Percentiles rank a stretch among this genome's conserved stretches.
Conservation (phyloP, 2,329 filamentous ascomycete genomes). For the Botrytis pseudocinerea region DNA sequence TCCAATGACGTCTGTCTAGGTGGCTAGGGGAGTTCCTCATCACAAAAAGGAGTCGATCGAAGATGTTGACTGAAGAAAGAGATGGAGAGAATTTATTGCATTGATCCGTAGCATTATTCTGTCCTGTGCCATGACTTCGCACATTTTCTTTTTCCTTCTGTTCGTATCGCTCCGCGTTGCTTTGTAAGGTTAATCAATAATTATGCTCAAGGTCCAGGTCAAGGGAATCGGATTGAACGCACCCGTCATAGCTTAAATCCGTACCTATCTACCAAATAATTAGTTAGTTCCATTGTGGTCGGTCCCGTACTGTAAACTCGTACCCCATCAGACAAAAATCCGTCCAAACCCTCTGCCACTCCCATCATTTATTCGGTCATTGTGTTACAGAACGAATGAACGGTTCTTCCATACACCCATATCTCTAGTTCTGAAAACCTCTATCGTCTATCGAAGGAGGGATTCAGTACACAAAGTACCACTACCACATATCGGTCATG, state of each 20-base stretch:
- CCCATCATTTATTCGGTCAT: constrained; percentile 19
- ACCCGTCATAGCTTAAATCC: constrained; percentile 14
- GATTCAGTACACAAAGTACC: constrained; percentile 24
- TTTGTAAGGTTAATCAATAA: constrained; percentile 16
- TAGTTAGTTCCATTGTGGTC: neutral
- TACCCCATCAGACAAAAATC: neutral
- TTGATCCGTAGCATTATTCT: neutral
- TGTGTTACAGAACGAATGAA: constrained; percentile 22
- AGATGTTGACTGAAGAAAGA: neutral
- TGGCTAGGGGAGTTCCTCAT: neutral
- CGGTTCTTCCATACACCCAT: constrained; percentile 10
- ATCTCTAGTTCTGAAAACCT: constrained; percentile 27
- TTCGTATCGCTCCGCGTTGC: neutral
- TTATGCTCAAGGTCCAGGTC: neutral
- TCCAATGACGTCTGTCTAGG: neutral
- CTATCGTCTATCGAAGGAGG: constrained; percentile 26
- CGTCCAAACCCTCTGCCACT: constrained; percentile 5
- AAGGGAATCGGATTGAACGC: neutral
- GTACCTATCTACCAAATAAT: neutral
- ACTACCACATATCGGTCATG: constrained; percentile 28
- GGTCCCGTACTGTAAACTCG: constrained; percentile 2
- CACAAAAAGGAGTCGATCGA: too few species aligned
- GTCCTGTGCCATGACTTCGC: neutral
- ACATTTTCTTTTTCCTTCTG: neutral
- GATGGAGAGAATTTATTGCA: neutral